Evolutionary conservation across 108 stramenopile genomes (phyloP).

Genomic region (Skeletonema tropicum): DNA sequence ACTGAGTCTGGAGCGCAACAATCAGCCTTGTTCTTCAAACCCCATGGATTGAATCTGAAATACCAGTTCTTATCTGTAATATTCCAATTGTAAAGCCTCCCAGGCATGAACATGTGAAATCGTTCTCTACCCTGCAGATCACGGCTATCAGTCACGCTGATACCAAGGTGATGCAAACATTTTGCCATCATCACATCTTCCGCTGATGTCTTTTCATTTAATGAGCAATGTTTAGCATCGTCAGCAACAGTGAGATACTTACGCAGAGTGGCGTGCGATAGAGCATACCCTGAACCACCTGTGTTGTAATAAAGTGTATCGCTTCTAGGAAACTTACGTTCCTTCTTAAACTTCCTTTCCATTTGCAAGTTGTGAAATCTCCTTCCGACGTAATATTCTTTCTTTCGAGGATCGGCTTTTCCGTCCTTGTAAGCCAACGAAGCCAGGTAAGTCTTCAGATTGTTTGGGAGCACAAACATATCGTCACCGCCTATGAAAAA

Average conservation of each 20-base stretch:
- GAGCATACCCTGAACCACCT: conserved; percentile 69
- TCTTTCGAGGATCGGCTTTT: conserved; percentile 28
- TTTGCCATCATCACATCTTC: conserved; percentile 72
- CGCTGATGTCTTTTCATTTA: conserved; percentile 46
- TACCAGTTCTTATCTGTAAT: conserved; percentile 59
- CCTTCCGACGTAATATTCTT: conserved; percentile 76
- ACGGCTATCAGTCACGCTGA: conserved; percentile 63
- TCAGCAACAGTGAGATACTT: background rate
- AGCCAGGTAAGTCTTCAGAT: conserved; percentile 74
- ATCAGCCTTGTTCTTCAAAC: conserved; percentile 57
- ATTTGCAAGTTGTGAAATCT: conserved; percentile 50
- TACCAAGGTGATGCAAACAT: conserved; percentile 44
- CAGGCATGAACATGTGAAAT: conserved; percentile 80
- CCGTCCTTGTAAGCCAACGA: conserved; percentile 42
- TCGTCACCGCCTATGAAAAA: conserved; percentile 95
- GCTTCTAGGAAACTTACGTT: background rate
- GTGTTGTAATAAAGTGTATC: conserved; percentile 68
- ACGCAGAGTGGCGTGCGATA: conserved; percentile 56
- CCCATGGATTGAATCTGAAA: conserved; percentile 69
- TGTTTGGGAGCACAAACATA: conserved; percentile 86
- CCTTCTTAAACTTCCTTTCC: background rate
- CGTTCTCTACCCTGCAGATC: conserved; percentile 69
- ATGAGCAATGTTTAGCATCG: conserved; percentile 44
- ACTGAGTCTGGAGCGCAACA: conserved; percentile 90
- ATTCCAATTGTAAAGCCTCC: conserved; percentile 57